Evolutionary conservation across 176 grass and related monocot species (phyloP).

Genomic region (Phragmites australis): DNA sequence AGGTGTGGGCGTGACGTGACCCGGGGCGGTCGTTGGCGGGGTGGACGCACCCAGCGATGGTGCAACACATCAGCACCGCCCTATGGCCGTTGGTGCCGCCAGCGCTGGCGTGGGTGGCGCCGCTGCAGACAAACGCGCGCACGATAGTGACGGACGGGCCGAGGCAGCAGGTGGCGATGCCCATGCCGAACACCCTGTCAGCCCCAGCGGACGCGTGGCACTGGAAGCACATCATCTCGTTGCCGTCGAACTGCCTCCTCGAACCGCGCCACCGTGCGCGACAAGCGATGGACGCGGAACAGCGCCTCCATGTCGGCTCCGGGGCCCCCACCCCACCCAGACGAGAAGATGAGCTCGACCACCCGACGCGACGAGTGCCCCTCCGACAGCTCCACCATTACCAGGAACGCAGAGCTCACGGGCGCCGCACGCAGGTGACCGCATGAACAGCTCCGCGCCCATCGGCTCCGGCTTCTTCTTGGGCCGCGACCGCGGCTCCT

Average conservation of each 20-base stretch:
- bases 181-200: slow-evolving; percentile 45
- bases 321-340: slow-evolving; percentile 38
- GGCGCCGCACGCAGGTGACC: slow-evolving; percentile 5
- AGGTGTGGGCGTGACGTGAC: not conserved
- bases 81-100: not conserved
- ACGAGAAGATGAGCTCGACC: slow-evolving; percentile 69
- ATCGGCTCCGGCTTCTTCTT: slow-evolving; percentile 56
- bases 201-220: slow-evolving; percentile 6
- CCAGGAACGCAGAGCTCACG: slow-evolving; percentile 35
- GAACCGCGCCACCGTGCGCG: slow-evolving; percentile 53
- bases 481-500: slow-evolving; percentile 20
- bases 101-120: slow-evolving; percentile 40
- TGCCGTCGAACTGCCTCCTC: slow-evolving; percentile 67
- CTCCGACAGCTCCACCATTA: slow-evolving; percentile 51
- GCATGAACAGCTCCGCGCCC: slow-evolving; percentile 38
- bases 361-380: slow-evolving; percentile 63
- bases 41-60: slow-evolving; percentile 57
- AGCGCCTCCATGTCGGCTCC: slow-evolving; percentile 46
- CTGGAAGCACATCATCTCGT: slow-evolving; percentile 78
- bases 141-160: slow-evolving; percentile 28
- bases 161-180: slow-evolving; percentile 47
- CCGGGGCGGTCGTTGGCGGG: slow-evolving; percentile 23
- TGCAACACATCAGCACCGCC: slow-evolving; percentile 75
- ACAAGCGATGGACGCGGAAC: slow-evolving; percentile 59
- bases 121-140: slow-evolving; percentile 53